phyloP scores from a whole-genome alignment of 2,329 filamentous ascomycete genomes.

The Penicillium sclerotigenum region DNA sequence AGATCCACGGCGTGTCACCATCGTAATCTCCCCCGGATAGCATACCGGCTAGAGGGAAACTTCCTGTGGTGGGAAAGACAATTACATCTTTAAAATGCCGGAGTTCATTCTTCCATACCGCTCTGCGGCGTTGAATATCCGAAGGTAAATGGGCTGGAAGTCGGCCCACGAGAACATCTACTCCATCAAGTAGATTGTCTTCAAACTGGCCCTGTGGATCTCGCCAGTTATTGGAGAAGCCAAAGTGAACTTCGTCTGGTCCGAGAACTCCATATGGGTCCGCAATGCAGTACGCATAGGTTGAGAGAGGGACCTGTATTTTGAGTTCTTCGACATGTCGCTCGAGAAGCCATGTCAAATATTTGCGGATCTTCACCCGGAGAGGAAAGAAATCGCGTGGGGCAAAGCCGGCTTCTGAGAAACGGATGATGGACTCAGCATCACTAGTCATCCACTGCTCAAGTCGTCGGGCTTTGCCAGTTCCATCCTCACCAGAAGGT shows the following conservation, averaged over 20 bases:
- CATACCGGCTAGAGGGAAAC: conserved; percentile 55
- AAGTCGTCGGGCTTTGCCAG: conserved; percentile 23
- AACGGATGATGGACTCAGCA: conserved; percentile 36
- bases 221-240: conserved; percentile 50
- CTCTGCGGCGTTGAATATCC: conserved; percentile 56
- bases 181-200: conserved; percentile 46
- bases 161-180: conserved; percentile 55
- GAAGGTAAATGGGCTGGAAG: conserved; percentile 57
- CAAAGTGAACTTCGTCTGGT: conserved; percentile 55
- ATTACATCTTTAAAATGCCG: conserved; percentile 56
- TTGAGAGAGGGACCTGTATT: conserved; percentile 51
- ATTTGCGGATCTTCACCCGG: conserved; percentile 38
- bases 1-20: conserved; percentile 60
- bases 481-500: conserved; percentile 26
- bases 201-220: conserved; percentile 37
- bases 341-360: conserved; percentile 41
- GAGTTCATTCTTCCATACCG: conserved; percentile 51
- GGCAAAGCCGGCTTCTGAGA: conserved; percentile 48
- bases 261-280: conserved; percentile 53
- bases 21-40: conserved; percentile 65
- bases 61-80: conserved; percentile 54
- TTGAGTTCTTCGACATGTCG: conserved; percentile 47
- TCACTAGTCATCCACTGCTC: conserved; percentile 38
- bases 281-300: conserved; percentile 55
- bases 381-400: conserved; percentile 43